A percentile compares a stretch with the other conserved stretches of the same genome.
Evolutionary conservation across 192 early-diverging fungal genomes (phyloP).

Genomic region (Coemansia sp.): DNA sequence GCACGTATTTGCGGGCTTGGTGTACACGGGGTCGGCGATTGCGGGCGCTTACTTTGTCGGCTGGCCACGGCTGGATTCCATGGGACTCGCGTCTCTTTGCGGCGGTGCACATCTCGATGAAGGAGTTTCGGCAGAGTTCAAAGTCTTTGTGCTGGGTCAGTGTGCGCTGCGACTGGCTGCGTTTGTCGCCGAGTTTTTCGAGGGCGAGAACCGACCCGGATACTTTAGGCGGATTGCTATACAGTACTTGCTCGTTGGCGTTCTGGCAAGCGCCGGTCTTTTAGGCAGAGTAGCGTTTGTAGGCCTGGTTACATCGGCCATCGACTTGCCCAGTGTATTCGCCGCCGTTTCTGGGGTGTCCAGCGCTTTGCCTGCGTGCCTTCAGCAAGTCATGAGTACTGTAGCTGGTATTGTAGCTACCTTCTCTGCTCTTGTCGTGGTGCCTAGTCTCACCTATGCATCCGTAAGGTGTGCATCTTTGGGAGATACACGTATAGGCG

Average conservation of each 20-base stretch:
- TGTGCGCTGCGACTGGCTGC: slow-evolving; percentile 7
- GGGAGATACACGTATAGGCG: neutral
- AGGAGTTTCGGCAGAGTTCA: neutral
- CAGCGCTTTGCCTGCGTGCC: neutral
- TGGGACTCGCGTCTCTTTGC: neutral
- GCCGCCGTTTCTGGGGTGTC: neutral
- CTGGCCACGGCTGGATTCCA: neutral
- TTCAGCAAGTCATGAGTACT: neutral
- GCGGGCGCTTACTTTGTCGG: neutral
- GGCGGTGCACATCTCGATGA: neutral
- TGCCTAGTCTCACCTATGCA: neutral
- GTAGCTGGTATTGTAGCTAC: neutral
- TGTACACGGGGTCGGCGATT: neutral
- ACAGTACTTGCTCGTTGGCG: neutral
- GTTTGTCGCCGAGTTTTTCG: slow-evolving; percentile 5
- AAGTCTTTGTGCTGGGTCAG: slow-evolving; percentile 14
- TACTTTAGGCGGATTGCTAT: neutral
- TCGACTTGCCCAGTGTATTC: slow-evolving; percentile 7
- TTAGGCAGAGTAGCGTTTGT: slow-evolving; percentile 1
- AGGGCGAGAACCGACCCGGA: neutral
- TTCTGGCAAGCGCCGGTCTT: neutral
- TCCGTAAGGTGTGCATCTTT: neutral
- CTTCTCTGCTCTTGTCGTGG: neutral
- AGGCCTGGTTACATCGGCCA: slow-evolving; percentile 4
- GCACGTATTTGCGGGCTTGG: neutral